Evolutionary conservation across 805 yeast species (phyloP).

Genomic region (Wickerhamomyces subpelliculosus): DNA sequence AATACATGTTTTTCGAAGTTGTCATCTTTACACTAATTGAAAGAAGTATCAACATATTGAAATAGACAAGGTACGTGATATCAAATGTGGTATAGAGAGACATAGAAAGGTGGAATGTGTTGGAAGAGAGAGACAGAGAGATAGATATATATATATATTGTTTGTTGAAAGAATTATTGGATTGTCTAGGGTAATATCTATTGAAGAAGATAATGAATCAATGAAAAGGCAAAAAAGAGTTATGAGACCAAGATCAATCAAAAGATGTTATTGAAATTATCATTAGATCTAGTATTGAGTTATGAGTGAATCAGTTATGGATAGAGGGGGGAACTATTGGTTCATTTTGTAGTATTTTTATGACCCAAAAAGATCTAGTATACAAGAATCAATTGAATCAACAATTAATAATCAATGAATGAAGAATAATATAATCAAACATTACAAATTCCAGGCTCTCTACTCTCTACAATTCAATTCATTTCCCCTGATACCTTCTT

Average conservation of each 20-base stretch:
- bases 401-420: neutral
- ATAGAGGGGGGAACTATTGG: too few species aligned
- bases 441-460: neutral
- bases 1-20: constrained; percentile 1
- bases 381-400: neutral
- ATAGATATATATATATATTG: too few species aligned
- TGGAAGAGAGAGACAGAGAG: neutral
- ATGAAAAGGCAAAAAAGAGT: too few species aligned
- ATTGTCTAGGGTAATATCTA: too few species aligned
- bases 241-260: too few species aligned
- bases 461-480: neutral
- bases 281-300: too few species aligned
- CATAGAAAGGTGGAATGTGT: neutral
- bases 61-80: constrained; percentile 21
- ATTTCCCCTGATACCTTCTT: too few species aligned
- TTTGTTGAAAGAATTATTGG: too few species aligned
- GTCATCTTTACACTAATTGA: constrained; percentile 6
- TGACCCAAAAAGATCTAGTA: neutral
- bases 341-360: neutral
- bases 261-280: too few species aligned
- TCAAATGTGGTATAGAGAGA: neutral
- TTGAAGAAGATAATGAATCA: too few species aligned
- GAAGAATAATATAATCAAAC: too few species aligned
- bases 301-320: too few species aligned
- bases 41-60: neutral